Base-by-base conservation (phyloP, 345 rosid species). In the Heritiera fomes region DNA sequence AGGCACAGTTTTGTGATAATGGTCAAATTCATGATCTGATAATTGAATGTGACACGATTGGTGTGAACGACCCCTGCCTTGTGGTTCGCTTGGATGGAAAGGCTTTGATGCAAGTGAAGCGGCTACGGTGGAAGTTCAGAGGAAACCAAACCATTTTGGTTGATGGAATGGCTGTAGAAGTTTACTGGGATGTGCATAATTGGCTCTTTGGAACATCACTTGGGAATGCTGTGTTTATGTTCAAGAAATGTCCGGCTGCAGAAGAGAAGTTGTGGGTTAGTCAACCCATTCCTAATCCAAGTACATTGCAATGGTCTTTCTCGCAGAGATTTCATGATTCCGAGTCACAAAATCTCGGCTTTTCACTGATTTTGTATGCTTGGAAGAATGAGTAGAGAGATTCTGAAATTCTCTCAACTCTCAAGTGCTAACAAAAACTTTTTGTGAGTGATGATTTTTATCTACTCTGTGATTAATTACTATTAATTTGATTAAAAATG, bases 171-270 rank as follows among this genome's bases (percentile, higher is more conserved):
- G 88, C 92, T 0, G 90, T 95, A 30, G 98, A 95, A 82, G 93
- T 93, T 78, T 88, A 88, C 56, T 95, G 99, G 99, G 99, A 95
- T 85, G 97, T 95, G 9, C 89, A 95, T 85, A 89, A 82, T 80
- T 93, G 99, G 99, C 91, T 95, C 38, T 95, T 91, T 73, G 93
- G 96, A 41, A 34, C 91, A 45, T 83, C 95, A 28, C 58, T 84
- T 10, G 94, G 94, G 23, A 89, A 88, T 86, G 99, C 97, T 13
- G 98, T 95, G 28, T 93, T 95, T 80, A 88, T 95, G 98, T 93
- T 95, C 90, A 88, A 89, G 89, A 87, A 92, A 17, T 85, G 90
- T 86, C 87, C 86, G 20, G 85, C 94, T 8, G 88, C 90, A 0
- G 98, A 95, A 53, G 98, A 95, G 77, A 92, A 92, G 85, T 78